Conservation (phyloP, 2,329 filamentous ascomycete genomes). For the Hypoxylon sp. region DNA sequence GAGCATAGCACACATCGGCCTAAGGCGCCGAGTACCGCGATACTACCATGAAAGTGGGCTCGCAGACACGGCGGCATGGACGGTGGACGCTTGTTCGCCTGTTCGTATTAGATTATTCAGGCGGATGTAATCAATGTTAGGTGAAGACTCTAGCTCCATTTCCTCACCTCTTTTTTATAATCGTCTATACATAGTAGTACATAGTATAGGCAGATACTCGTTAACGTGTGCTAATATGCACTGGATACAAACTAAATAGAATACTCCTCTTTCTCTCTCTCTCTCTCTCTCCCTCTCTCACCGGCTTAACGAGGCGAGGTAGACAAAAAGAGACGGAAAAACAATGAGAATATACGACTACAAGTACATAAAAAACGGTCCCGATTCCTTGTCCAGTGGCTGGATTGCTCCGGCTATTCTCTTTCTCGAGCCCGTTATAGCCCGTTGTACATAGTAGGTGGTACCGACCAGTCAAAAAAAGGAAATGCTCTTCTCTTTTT, state of each 20-base stretch:
- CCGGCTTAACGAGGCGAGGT: conserved; percentile 28
- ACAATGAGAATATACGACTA: conserved; percentile 5
- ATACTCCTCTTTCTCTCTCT: too few relatives aligned
- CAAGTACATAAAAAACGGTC: too few relatives aligned
- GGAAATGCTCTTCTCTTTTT: conserved; percentile 22
- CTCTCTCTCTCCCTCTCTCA: conserved; percentile 2
- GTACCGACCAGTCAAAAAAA: conserved; percentile 31
- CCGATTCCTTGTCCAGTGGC: conserved; percentile 19
- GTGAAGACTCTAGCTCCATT: conserved; percentile 4
- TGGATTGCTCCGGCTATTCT: conserved; percentile 33
- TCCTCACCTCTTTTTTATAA: too few relatives aligned
- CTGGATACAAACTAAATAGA: too few relatives aligned
- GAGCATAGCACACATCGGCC: neutral
- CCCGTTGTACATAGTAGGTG: conserved; percentile 16
- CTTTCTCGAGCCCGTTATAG: conserved; percentile 16
- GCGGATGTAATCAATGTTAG: conserved; percentile 17
- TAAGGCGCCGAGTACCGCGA: conserved; percentile 4
- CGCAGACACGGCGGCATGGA: conserved; percentile 1
- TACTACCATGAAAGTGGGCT: conserved; percentile 6
- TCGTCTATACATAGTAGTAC: too few relatives aligned
- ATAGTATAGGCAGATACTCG: neutral
- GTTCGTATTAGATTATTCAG: conserved; percentile 16
- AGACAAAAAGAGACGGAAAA: conserved; percentile 7
- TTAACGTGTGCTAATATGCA: neutral
- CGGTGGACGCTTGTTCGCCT: neutral